Evolutionary conservation across 2,329 filamentous ascomycete species (phyloP).

Genomic region (Huntiella moniliformis): DNA sequence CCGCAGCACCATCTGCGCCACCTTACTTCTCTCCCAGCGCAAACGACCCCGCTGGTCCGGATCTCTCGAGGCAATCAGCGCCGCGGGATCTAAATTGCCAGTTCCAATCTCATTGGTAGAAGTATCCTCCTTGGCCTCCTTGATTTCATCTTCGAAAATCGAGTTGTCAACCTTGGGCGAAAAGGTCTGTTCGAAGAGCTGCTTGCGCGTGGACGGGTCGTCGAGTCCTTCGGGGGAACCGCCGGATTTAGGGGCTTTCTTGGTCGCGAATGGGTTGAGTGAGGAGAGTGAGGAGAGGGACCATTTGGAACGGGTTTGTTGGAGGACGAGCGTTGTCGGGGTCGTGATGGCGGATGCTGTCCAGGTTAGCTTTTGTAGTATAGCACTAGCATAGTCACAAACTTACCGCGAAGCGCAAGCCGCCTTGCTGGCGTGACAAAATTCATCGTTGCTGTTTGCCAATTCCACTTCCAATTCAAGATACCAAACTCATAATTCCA

Average conservation of each 20-base stretch:
- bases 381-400: too few species aligned
- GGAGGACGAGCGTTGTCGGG: constrained; percentile 10
- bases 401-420: constrained; percentile 13
- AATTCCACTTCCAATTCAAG: too few species aligned
- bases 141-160: constrained; percentile 42
- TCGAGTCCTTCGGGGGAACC: constrained; percentile 21
- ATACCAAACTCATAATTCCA: too few species aligned
- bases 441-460: constrained; percentile 11
- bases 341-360: constrained; percentile 12
- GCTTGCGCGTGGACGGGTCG: constrained; percentile 23
- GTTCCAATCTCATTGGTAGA: constrained; percentile 11
- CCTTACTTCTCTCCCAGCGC: constrained; percentile 67
- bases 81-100: constrained; percentile 9
- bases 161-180: constrained; percentile 32
- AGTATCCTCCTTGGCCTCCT: constrained; percentile 21
- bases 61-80: constrained; percentile 31
- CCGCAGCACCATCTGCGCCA: constrained; percentile 54
- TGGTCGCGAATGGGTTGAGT: constrained; percentile 17
- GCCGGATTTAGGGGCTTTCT: constrained; percentile 12
- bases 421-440: constrained; percentile 14
- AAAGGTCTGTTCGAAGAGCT: constrained; percentile 23
- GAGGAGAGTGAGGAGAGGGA: constrained; percentile 24
- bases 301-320: constrained; percentile 20
- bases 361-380: constrained; percentile 3
- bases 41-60: constrained; percentile 54